Conservation (phyloP, 176 grass and related monocot genomes). For the Eleusine indica region DNA sequence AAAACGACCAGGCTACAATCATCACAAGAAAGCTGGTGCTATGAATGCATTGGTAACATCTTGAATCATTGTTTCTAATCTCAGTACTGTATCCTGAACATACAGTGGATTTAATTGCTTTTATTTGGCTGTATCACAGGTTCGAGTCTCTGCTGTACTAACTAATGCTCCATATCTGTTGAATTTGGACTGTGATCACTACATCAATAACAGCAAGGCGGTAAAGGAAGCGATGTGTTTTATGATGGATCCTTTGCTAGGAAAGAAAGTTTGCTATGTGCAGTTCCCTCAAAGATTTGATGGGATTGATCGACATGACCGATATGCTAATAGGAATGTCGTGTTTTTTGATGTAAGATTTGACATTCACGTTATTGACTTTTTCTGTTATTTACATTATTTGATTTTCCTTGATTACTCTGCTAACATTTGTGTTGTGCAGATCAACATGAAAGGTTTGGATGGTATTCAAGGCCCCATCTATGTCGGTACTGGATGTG, state of each 20-base stretch:
- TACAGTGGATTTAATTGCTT: background rate
- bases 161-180: slow-evolving; percentile 80
- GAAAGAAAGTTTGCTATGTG: slow-evolving; percentile 90
- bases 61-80: slow-evolving; percentile 16
- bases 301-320: slow-evolving; percentile 90
- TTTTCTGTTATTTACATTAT: background rate
- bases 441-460: slow-evolving; percentile 99
- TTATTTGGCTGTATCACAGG: slow-evolving; percentile 39
- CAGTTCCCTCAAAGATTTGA: slow-evolving; percentile 95
- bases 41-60: slow-evolving; percentile 83
- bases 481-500: slow-evolving; percentile 89
- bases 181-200: slow-evolving; percentile 97
- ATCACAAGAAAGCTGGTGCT: slow-evolving; percentile 95
- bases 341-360: slow-evolving; percentile 91
- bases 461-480: slow-evolving; percentile 97
- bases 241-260: slow-evolving; percentile 93
- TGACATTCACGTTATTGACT: background rate
- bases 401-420: background rate
- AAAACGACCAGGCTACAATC: slow-evolving; percentile 84
- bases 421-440: slow-evolving; percentile 26
- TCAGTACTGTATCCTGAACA: background rate
- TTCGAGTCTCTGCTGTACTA: slow-evolving; percentile 56
- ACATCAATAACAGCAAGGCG: slow-evolving; percentile 89
- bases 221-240: slow-evolving; percentile 94
- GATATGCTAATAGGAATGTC: slow-evolving; percentile 86